phyloP scores from a whole-genome alignment of 768 basidiomycete species.

The Tylopilus sp. region DNA sequence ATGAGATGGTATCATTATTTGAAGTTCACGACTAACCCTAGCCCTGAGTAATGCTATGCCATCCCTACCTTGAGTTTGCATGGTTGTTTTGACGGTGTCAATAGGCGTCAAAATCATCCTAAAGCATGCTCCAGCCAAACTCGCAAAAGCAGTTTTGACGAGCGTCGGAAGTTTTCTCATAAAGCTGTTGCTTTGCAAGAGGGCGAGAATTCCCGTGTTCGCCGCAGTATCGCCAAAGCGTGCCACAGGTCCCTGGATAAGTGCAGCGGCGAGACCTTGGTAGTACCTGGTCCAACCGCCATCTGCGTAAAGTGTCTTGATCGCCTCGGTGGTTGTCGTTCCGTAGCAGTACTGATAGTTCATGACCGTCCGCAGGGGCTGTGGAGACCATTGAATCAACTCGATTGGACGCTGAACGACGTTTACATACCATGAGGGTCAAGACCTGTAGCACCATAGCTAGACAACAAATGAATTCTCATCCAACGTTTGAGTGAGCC shows the following conservation, averaged over 20 bases:
- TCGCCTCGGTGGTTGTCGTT: constrained; percentile 64
- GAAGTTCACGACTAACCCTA: constrained; percentile 43
- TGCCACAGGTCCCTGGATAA: constrained; percentile 78
- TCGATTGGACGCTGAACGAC: neutral
- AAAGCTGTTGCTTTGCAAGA: constrained; percentile 73
- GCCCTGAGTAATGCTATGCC: constrained; percentile 65
- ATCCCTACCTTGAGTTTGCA: constrained; percentile 83
- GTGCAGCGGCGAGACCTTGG: constrained; percentile 80
- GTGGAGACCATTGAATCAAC: constrained; percentile 1
- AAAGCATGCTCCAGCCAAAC: constrained; percentile 76
- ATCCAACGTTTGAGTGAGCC: neutral
- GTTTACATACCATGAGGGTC: constrained; percentile 69
- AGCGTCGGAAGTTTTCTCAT: constrained; percentile 58
- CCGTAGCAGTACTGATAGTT: constrained; percentile 95
- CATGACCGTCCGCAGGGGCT: constrained; percentile 96
- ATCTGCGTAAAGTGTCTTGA: constrained; percentile 64
- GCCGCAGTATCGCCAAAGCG: constrained; percentile 96
- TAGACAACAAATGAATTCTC: constrained; percentile 19
- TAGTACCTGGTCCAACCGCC: constrained; percentile 86
- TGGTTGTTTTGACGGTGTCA: constrained; percentile 92
- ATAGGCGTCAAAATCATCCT: constrained; percentile 91
- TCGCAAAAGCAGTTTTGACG: constrained; percentile 78
- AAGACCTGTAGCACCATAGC: constrained; percentile 96
- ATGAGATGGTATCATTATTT: neutral
- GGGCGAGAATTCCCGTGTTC: constrained; percentile 86